Evolutionary conservation across 768 basidiomycete species (phyloP).

Genomic region (Trametes punicea): DNA sequence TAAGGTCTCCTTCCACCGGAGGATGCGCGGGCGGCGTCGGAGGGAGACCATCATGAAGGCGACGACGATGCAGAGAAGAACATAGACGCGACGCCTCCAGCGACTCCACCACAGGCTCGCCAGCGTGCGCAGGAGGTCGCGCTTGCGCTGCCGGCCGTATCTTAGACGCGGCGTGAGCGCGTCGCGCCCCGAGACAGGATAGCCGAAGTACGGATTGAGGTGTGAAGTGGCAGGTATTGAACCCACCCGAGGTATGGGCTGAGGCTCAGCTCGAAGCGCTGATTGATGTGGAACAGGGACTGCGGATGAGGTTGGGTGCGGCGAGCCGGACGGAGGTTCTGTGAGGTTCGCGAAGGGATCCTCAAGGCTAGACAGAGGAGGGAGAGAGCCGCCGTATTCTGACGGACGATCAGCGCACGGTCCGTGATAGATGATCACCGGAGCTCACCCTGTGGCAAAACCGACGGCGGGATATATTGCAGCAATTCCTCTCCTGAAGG

Average conservation of each 20-base stretch:
- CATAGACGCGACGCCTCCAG: constrained; percentile 41
- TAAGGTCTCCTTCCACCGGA: constrained; percentile 1
- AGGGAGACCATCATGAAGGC: constrained; percentile 29
- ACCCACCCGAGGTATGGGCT: constrained; percentile 4
- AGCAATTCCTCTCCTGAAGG: constrained; percentile 52
- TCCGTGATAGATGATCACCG: constrained; percentile 10
- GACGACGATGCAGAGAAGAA: constrained; percentile 34
- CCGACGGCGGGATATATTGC: constrained; percentile 48
- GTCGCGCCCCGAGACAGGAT: constrained; percentile 44
- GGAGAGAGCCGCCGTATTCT: constrained; percentile 71
- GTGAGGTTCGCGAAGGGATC: constrained; percentile 41
- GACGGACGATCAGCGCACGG: constrained; percentile 25
- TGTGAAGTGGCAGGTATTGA: constrained; percentile 52
- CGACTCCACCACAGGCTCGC: constrained; percentile 61
- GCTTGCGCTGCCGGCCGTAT: constrained; percentile 64
- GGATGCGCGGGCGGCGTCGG: constrained; percentile 3
- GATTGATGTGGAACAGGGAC: constrained; percentile 15
- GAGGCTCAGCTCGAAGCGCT: constrained; percentile 23
- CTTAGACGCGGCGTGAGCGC: constrained; percentile 43
- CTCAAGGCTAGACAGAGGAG: constrained; percentile 45
- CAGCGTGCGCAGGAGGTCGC: constrained; percentile 64
- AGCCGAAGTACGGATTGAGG: constrained; percentile 74
- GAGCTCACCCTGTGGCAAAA: constrained; percentile 56
- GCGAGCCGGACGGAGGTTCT: neutral
- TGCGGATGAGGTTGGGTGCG: neutral